Percentiles rank a stretch among this genome's conserved stretches.
These are phyloP conservation scores for Tolypocladium inflatum DNA, from an alignment of 2,329 filamentous ascomycete genomes.

Conservation along the genomic window DNA sequence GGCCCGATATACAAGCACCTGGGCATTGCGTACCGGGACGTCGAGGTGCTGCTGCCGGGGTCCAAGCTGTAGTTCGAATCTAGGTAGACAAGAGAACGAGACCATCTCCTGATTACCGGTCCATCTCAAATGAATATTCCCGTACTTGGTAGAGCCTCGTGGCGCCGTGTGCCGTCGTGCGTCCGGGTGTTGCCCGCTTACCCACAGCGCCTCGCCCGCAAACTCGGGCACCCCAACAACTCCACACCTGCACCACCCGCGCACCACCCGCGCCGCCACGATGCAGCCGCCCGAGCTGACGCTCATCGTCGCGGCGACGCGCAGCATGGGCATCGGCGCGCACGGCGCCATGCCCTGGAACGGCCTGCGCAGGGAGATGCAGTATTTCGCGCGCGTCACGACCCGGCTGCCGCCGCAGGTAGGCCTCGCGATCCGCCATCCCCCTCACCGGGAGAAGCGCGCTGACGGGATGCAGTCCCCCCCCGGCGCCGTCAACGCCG, in stretches of 20 bases:
- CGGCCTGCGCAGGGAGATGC: conserved; percentile 82
- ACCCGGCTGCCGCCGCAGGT: conserved; percentile 47
- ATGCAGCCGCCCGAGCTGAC: conserved; percentile 54
- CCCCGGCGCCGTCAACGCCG: conserved; percentile 49
- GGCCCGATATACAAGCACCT: conserved; percentile 61
- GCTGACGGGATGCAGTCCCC: conserved; percentile 14
- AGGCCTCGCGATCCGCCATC: neutral
- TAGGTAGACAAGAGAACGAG: neutral
- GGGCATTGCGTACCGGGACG: conserved; percentile 47
- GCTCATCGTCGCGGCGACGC: conserved; percentile 91
- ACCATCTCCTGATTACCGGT: neutral
- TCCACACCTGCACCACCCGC: neutral
- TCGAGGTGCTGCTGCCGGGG: conserved; percentile 25
- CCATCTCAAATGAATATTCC: neutral
- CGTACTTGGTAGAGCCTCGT: neutral
- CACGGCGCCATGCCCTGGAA: conserved; percentile 80
- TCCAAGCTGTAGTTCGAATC: conserved; percentile 24
- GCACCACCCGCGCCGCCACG: neutral
- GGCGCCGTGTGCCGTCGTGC: neutral
- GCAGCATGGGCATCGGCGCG: conserved; percentile 78
- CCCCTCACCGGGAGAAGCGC: neutral
- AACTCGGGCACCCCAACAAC: neutral
- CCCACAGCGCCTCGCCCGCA: neutral
- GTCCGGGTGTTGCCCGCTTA: neutral
- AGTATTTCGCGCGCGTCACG: conserved; percentile 87